Base-by-base conservation (phyloP, 345 rosid species). In the Populus pruinosa region DNA sequence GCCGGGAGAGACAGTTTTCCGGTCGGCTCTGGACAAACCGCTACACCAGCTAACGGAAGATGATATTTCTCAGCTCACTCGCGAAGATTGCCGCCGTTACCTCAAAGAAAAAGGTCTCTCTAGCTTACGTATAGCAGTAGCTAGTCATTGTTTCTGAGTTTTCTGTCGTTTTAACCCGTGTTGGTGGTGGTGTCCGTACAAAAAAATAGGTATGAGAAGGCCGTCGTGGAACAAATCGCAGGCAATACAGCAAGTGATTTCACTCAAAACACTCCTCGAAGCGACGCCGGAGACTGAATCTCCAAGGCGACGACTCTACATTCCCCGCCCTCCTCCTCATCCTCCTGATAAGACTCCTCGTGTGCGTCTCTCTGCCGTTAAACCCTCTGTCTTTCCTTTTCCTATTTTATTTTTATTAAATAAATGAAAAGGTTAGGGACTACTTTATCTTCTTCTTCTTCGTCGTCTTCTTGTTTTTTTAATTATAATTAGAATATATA, bases 21-120 rank as follows among this genome's bases (percentile, higher is more conserved):
- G 89, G 82, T 88, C 90, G 36, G 86, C 91, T 81, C 97, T 94
- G 0, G 92, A 87, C 80, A 94, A 90, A 80, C 97, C 98, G 62
- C 86, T 91, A 39, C 79, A 86, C 79, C 93, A 91, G 36, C 73
- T 76, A 76, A 93, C 97, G 7, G 98, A 95, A 78, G 98, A 93
- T 23, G 99, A 95, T 92, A 93, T 95, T 90, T 90, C 99, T 36
- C 98, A 93, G 92, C 89, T 95, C 81, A 93, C 98, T 7, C 99
- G 98, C 50, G 98, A 93, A 68, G 99, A 95, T 79, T 93, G 98
- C 86, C 94, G 98, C 78, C 91, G 88, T 73, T 95, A 86, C 82
- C 99, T 95, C 87, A 95, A 88, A 80, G 93, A 86, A 67, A 93
- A 93, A 91, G 98, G 96, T 91, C 36, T 67, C n/a, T 49, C 31